Evolutionary conservation across 768 basidiomycete genomes (phyloP).

Genomic region (Tulasnella sp.): DNA sequence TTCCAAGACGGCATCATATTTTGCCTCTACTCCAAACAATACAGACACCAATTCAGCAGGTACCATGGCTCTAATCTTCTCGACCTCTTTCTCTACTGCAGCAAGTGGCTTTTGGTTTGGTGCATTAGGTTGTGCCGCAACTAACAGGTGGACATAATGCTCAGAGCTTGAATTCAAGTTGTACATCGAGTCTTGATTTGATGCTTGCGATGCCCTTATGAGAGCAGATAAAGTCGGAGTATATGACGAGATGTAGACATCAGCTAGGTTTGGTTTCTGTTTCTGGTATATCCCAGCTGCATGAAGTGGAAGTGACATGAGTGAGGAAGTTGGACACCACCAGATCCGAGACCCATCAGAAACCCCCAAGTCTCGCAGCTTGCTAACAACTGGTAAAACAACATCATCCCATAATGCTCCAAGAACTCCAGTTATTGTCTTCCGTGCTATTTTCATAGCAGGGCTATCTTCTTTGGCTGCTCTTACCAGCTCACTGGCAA

Average conservation of each 20-base stretch:
- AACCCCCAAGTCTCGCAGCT: background rate
- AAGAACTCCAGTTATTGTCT: background rate
- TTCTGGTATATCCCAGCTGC: background rate
- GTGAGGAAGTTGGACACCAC: background rate
- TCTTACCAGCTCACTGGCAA: no score
- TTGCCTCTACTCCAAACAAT: background rate
- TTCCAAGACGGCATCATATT: background rate
- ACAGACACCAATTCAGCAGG: background rate
- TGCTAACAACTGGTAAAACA: background rate
- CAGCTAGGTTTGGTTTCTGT: background rate
- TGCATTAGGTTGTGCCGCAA: background rate
- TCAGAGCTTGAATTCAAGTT: no score
- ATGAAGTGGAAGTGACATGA: background rate
- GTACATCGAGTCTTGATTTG: background rate
- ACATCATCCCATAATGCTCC: background rate
- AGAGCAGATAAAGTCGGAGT: background rate
- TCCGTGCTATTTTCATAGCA: background rate
- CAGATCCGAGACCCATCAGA: background rate
- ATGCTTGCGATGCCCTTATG: background rate
- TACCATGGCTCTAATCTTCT: background rate
- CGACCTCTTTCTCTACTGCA: background rate
- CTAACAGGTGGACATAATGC: background rate
- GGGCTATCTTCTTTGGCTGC: no score
- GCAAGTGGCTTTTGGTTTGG: background rate
- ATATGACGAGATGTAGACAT: background rate